phyloP scores from a whole-genome alignment of 148 eudicot species.

The Rhododendron simsii region DNA sequence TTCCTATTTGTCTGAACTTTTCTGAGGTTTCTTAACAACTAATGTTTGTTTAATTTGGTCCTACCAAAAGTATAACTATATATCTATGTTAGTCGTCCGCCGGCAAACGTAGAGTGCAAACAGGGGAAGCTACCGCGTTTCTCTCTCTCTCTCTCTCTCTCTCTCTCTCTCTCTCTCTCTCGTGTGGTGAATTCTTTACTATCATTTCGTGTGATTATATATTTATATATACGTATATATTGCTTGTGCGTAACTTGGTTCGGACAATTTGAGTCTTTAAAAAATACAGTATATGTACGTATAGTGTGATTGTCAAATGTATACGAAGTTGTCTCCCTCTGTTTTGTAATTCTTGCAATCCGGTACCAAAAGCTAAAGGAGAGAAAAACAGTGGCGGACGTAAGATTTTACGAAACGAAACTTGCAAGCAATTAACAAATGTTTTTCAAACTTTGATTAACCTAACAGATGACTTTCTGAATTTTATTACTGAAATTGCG shows the following conservation, averaged over 20 bases:
- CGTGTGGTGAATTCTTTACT: not conserved
- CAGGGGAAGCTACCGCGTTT: not conserved
- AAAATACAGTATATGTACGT: too few relatives aligned
- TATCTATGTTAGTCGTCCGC: not conserved
- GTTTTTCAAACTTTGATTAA: not conserved
- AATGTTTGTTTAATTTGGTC: not conserved
- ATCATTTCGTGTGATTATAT: not conserved
- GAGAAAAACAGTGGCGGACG: too few relatives aligned
- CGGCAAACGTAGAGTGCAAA: constrained; percentile 7
- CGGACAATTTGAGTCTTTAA: too few relatives aligned
- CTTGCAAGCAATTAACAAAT: too few relatives aligned
- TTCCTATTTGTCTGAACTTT: not conserved
- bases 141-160: not conserved
- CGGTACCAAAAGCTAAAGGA: not conserved
- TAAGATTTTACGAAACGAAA: too few relatives aligned
- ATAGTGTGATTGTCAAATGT: too few relatives aligned
- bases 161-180: not conserved
- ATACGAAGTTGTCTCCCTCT: too few relatives aligned
- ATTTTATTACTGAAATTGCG: not conserved
- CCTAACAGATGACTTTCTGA: not conserved
- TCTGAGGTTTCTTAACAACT: not conserved
- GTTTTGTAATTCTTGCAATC: not conserved
- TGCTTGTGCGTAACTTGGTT: not conserved
- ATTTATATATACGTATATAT: not conserved
- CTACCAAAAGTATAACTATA: not conserved